Evolutionary conservation across 2,329 filamentous ascomycete genomes (phyloP).

Genomic region (Fusarium sp.): DNA sequence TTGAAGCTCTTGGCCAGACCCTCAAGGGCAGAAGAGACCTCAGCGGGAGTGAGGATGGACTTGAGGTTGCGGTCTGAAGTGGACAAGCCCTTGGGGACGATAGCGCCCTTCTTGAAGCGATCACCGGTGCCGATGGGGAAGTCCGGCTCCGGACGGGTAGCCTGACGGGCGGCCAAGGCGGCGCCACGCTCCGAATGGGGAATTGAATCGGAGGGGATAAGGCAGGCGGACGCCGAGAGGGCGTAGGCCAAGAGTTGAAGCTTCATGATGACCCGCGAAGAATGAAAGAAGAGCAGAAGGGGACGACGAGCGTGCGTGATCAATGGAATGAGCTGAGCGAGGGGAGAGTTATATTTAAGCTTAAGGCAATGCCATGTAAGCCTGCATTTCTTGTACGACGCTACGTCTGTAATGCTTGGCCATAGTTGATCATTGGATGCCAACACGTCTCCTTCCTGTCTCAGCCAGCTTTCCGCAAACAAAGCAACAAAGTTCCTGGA

Average conservation of each 20-base stretch:
- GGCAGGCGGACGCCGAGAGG: constrained; percentile 52
- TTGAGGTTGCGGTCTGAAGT: constrained; percentile 54
- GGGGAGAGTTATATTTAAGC: constrained; percentile 30
- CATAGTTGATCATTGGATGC: constrained; percentile 1
- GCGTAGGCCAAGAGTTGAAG: constrained; percentile 37
- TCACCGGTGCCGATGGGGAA: constrained; percentile 59
- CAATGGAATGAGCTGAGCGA: neutral
- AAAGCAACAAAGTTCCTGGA: constrained; percentile 25
- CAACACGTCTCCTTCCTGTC: constrained; percentile 39
- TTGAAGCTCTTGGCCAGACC: constrained; percentile 57
- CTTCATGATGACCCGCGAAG: constrained; percentile 48
- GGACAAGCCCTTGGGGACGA: constrained; percentile 52
- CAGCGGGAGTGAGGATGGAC: constrained; percentile 60
- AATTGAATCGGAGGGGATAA: constrained; percentile 55
- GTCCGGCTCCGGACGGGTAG: constrained; percentile 45
- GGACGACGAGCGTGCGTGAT: neutral
- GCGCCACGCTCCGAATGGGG: constrained; percentile 28
- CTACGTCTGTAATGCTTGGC: neutral
- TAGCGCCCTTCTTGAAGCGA: constrained; percentile 57
- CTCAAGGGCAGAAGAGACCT: constrained; percentile 60
- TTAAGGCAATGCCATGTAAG: constrained; percentile 2
- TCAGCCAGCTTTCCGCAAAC: constrained; percentile 20
- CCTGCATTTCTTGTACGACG: neutral
- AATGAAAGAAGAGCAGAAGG: neutral
- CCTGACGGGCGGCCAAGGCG: constrained; percentile 16